Conservation (phyloP, 78 protist genomes). For the Dictyostelium firmibasis region DNA sequence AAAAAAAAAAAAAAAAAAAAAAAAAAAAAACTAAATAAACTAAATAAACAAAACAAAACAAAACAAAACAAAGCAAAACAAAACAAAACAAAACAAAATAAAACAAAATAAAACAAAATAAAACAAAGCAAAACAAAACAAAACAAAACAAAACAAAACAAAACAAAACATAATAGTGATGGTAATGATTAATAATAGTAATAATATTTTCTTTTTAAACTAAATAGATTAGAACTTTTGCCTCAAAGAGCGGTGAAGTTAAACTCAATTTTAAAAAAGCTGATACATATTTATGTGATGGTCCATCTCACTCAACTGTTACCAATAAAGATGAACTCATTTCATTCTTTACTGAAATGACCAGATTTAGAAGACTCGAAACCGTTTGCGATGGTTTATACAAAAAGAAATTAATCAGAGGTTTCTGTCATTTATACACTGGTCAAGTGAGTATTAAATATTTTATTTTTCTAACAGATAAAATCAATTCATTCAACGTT, state of each 20-base stretch:
- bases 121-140: too few species aligned
- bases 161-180: not conserved
- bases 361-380: conserved; percentile 78
- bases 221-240: conserved; percentile 22
- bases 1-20: too few species aligned
- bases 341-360: conserved; percentile 64
- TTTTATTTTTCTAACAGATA: not conserved
- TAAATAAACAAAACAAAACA: too few species aligned
- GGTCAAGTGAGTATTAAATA: conserved; percentile 91
- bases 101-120: too few species aligned
- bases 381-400: conserved; percentile 85
- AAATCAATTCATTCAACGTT: not conserved
- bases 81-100: too few species aligned
- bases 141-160: too few species aligned
- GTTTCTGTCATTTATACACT: conserved; percentile 97
- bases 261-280: conserved; percentile 21
- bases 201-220: not conserved
- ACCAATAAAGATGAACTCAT: conserved; percentile 74
- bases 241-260: conserved; percentile 64
- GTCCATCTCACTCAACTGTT: conserved; percentile 49
- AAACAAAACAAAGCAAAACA: too few species aligned
- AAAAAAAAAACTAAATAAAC: too few species aligned
- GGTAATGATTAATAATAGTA: not conserved
- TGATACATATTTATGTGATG: conserved; percentile 60
- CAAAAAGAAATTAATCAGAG: conserved; percentile 92